Conservation (phyloP, 192 early-diverging fungal genomes). For the Mortierella hygrophila region DNA sequence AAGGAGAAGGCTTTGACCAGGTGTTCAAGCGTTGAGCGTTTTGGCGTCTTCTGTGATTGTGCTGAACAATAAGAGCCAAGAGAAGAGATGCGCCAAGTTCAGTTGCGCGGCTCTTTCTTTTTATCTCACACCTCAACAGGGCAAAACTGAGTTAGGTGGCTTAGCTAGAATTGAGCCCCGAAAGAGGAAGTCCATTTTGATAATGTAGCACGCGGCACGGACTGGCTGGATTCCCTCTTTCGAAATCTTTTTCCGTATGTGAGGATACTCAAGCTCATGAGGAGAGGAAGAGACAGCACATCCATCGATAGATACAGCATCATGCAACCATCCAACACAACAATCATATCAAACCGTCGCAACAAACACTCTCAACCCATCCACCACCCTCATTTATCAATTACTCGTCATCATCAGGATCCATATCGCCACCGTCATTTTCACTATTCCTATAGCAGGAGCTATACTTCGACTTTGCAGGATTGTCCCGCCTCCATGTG, state of each 20-base stretch:
- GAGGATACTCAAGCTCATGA: not conserved
- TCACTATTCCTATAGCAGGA: not conserved
- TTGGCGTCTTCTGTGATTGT: not conserved
- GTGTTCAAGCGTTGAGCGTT: not conserved
- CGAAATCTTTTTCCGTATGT: conserved; percentile 57
- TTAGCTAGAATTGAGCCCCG: not conserved
- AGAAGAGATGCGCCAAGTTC: conserved; percentile 11
- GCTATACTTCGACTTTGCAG: not conserved
- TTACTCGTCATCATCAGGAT: not conserved
- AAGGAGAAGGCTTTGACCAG: not conserved
- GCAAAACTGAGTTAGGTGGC: conserved; percentile 3
- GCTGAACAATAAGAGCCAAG: not conserved
- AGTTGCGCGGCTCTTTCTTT: conserved; percentile 3
- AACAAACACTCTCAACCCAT: not conserved
- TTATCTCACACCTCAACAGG: not conserved
- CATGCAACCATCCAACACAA: conserved; percentile 22
- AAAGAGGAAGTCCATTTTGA: not conserved
- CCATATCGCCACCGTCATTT: not conserved
- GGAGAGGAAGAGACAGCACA: not conserved
- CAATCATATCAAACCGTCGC: not conserved
- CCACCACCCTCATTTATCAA: not conserved
- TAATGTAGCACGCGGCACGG: not conserved
- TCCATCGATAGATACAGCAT: conserved; percentile 29
- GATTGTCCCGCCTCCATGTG: not conserved
- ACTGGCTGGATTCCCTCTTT: conserved; percentile 45